Evolutionary conservation across 2,329 filamentous ascomycete species (phyloP), one percentile per base, ranked within the genome.

Genomic region (Colletotrichum tamarilloi): DNA sequence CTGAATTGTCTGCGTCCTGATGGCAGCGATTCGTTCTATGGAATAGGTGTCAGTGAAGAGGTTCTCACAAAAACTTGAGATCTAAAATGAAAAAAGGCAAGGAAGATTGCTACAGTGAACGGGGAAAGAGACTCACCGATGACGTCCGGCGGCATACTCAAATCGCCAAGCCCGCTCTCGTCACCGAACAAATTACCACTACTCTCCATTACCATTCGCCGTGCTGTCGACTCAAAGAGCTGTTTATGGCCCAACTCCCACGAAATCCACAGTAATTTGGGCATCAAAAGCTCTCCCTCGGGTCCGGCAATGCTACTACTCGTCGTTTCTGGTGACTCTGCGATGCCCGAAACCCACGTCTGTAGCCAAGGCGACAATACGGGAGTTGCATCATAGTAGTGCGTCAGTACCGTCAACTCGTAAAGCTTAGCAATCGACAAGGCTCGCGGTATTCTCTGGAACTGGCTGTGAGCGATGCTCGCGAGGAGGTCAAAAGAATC

Each of bases 231-330:
- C 53, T 72, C 57, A n/a, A 82, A 81, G 2, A 75, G 58, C 7
- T 77, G 72, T 9, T 75, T 74, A 8, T 76, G 70, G 0, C 80
- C 80, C 35, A 82, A 68, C 72, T 81, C 80, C 80, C 80, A 82
- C 1, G 78, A 74, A 7, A 81, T 77, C 81, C 80, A 81, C 5
- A 82, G 68, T 4, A 80, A 52, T 60, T 79, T 78, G 11, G 77
- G 74, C 74, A 78, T 70, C 0, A 57, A 19, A 52, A 68, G 32
- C 57, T 42, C 30, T 26, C 52, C 67, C 11, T 68, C 59, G 11
- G n/a, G 49, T 24, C 67, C 67, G 1, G 16, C 67, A 16, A 58
- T 35, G 19, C 30, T 22, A 42, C 32, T 42, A 19, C 57, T 60
- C 9, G 68, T 74, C 3, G 72, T 75, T 7, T 76, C 72, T 1